Conservation (phyloP, 2,329 filamentous ascomycete species). For the Xylariaceae sp. region DNA sequence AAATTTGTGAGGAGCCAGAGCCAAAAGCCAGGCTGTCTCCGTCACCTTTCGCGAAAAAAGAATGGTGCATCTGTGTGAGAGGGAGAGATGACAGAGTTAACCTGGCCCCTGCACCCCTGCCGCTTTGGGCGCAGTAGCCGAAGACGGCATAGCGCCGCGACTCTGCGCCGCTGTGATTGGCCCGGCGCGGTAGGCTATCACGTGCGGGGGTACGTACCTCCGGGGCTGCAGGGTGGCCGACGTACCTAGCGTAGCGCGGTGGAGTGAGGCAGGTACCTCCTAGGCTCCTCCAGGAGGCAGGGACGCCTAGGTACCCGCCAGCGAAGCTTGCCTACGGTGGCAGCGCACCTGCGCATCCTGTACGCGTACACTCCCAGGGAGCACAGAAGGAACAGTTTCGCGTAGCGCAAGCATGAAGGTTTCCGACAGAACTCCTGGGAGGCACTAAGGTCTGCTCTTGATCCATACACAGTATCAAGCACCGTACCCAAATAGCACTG, state of each 20-base stretch:
- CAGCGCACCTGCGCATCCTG: no score
- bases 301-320: no score
- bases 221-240: not conserved
- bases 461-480: no score
- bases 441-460: no score
- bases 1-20: slow-evolving; percentile 29
- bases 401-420: no score
- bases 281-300: no score
- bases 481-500: no score
- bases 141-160: not conserved
- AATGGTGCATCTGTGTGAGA: slow-evolving; percentile 21
- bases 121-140: slow-evolving; percentile 11
- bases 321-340: no score
- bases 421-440: no score
- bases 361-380: no score
- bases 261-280: not conserved
- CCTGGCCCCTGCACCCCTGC: slow-evolving; percentile 17
- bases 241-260: not conserved
- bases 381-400: no score
- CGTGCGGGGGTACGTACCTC: slow-evolving; percentile 18
- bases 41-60: slow-evolving; percentile 26
- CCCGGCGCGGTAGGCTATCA: not conserved
- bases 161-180: slow-evolving; percentile 11
- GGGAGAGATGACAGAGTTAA: slow-evolving; percentile 20
- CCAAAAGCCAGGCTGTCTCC: slow-evolving; percentile 26